Base-by-base conservation (phyloP, 768 basidiomycete genomes). In the Tulasnella sp. region DNA sequence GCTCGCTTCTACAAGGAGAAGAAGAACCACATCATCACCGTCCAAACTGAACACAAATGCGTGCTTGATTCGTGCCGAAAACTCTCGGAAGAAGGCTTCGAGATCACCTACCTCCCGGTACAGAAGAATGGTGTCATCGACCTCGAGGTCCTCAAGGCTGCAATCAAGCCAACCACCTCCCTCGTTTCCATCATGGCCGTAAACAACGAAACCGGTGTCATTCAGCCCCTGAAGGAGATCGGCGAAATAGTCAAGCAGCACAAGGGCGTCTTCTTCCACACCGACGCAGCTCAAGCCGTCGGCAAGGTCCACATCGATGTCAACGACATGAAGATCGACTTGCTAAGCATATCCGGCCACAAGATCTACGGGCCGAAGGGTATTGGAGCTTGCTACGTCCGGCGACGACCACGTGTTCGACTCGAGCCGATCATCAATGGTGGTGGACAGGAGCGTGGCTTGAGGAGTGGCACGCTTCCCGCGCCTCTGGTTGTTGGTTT, bases 351-450 rank as follows among this genome's bases (percentile, higher is more conserved):
- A 74, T 96, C 95, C 11, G 98, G 95, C 0, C 98, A 99, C 89
- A 99, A 99, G 88, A 86, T 99, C 4, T 99, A 99, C 85, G 98
- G 98, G 2, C 98, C 98, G 6, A 99, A 99, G 86, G 98, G 98
- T 9, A 86, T 98, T 44, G 98, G 98, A 58, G 96, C 95, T 24
- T 93, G 94, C 7, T 99, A 99, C 86, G 96, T 99, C 75, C 90
- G 98, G 81, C 88, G 98, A 84, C 87, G 96, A 84, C 98, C 98
- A 11, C 89, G 98, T 81, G 98, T 99, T 54, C 90, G 98, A 77
- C 87, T 99, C 83, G 98, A 99, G 84, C 98, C 98, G 1, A 94
- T 99, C 83, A 87, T 99, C 77, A 96, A 91, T 83, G 98, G 98
- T 81, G 98, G 98, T 82, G 98, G 98, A 14, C 98, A 99, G 86